Evolutionary conservation across 805 yeast genomes (phyloP).

Genomic region (Starmerella floricola): DNA sequence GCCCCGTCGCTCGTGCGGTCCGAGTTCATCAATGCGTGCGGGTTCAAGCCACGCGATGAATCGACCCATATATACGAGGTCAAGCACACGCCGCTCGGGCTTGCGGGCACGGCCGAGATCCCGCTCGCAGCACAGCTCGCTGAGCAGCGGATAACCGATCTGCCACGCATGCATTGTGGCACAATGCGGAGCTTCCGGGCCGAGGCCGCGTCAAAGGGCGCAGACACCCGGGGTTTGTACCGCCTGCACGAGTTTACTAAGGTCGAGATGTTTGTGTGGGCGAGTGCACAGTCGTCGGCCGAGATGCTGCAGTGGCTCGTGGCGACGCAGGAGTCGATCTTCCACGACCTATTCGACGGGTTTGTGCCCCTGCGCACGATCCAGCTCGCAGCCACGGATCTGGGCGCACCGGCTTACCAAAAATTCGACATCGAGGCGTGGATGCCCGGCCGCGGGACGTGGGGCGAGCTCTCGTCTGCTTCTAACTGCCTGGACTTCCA

Average conservation of each 20-base stretch:
- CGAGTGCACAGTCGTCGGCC: conserved; percentile 28
- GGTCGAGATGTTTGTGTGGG: conserved; percentile 82
- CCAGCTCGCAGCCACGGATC: conserved; percentile 78
- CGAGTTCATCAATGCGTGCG: conserved; percentile 77
- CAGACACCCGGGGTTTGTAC: conserved; percentile 81
- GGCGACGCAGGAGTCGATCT: conserved; percentile 50
- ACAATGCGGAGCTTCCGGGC: conserved; percentile 81
- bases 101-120: conserved; percentile 93
- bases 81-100: conserved; percentile 40
- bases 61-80: conserved; percentile 72
- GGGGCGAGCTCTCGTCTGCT: conserved; percentile 88
- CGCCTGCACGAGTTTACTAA: conserved; percentile 94
- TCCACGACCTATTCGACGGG: conserved; percentile 36
- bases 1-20: conserved; percentile 82
- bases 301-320: conserved; percentile 39
- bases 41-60: conserved; percentile 84
- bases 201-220: conserved; percentile 95
- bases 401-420: conserved; percentile 86
- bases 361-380: conserved; percentile 74
- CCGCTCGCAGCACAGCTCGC: conserved; percentile 74
- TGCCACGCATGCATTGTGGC: conserved; percentile 34
- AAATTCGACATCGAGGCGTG: conserved; percentile 92
- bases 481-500: conserved; percentile 92
- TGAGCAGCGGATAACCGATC: conserved; percentile 35
- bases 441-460: conserved; percentile 91